Conservation (phyloP, 2,329 filamentous ascomycete species). For the Fusarium metavorans region DNA sequence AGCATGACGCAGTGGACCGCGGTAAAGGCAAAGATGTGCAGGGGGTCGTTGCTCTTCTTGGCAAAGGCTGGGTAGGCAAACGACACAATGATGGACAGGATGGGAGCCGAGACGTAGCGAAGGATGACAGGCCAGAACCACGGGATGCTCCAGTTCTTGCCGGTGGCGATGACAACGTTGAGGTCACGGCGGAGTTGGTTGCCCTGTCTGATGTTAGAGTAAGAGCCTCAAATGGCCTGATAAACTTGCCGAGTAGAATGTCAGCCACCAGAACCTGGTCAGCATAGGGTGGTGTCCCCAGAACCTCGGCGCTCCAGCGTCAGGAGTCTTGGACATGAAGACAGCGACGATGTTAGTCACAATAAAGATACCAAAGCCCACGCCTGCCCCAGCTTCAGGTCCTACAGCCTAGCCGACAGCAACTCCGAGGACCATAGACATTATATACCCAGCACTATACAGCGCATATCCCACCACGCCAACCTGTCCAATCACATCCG, state of each 20-base stretch:
- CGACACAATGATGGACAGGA: neutral
- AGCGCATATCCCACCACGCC: neutral
- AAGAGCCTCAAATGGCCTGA: accelerated
- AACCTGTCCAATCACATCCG: neutral
- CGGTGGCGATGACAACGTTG: neutral
- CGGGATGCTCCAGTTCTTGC: neutral
- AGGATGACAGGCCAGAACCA: neutral
- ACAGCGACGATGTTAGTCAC: neutral
- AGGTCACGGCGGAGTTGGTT: neutral
- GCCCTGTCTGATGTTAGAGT: neutral
- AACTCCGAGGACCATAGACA: neutral
- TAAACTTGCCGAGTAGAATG: neutral
- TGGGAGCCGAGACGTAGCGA: neutral
- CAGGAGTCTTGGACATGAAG: neutral
- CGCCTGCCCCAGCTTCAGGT: neutral
- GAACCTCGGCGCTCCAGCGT: neutral
- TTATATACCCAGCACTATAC: neutral
- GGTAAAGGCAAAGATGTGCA: neutral
- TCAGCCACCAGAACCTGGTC: neutral
- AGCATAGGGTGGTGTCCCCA: neutral
- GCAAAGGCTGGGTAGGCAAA: neutral
- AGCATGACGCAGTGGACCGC: neutral
- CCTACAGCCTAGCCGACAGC: neutral
- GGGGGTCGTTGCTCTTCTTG: neutral
- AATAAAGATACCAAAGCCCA: neutral